Base-by-base conservation (phyloP, 2,329 filamentous ascomycete species). In the Paradendryphiella salina region DNA sequence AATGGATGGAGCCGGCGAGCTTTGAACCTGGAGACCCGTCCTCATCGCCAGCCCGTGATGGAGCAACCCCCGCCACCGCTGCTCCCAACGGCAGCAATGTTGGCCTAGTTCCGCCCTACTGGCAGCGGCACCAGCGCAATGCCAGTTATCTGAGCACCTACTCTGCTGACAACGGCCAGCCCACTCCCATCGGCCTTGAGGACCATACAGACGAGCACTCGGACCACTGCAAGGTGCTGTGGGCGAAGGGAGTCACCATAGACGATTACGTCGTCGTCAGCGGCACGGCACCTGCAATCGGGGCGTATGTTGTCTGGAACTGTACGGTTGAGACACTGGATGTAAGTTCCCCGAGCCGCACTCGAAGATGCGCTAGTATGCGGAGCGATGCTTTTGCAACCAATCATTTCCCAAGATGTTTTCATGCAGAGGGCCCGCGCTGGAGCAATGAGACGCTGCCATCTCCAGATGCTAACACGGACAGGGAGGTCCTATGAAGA, bases 301-400 rank as follows among this genome's bases (percentile, higher is more conserved):
- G 93, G n/a, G 89, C 92, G 1, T 99, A 97, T 76, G 90, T 96
- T 1, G 91, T 96, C 6, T 99, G 90, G 89, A 94, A 90, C 69
- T 91, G 94, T 65, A 85, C 82, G 39, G 89, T 99, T 36, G 86
- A 94, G 71, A 96, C 91, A 3, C 77, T 97, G 42, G 87, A 85
- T 73, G 90, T 92, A 70, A 71, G 85, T 81, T 49, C 38, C 44
- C 54, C 48, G 51, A 41, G 52, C 56, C 53, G 54, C 57, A 61
- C 11, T 52, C 45, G 37, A 26, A 52, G 46, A 50, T 57, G 39
- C 49, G 53, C 53, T 48, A 49, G 52, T 23, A 50, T 37, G 55
- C 47, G 40, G 46, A 42, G 50, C 51, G 43, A 45, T 43, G 34
- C 39, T 37, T 37, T 48, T 46, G 52, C 44, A 57, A 38, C 60